Evolutionary conservation across 495 filamentous ascomycete species (phyloP).

Genomic region (Aspergillus haitiensis): DNA sequence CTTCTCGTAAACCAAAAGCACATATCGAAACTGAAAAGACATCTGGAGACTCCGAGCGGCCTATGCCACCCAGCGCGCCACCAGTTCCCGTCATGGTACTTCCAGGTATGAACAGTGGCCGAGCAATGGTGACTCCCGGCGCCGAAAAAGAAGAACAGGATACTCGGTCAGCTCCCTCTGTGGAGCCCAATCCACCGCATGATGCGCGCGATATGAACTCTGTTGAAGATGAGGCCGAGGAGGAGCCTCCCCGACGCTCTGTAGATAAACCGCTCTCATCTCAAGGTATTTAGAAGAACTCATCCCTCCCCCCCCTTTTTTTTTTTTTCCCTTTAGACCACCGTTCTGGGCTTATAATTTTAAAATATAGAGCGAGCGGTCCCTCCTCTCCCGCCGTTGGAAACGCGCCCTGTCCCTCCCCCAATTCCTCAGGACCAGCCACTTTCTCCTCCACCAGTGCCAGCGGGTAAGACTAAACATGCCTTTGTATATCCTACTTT

Average conservation of each 20-base stretch:
- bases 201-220: conserved; percentile 55
- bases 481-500: conserved; percentile 13
- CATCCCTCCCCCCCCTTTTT: neutral
- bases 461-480: conserved; percentile 59
- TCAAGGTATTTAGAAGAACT: conserved; percentile 48
- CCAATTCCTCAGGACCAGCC: conserved; percentile 64
- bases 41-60: conserved; percentile 49
- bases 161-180: conserved; percentile 35
- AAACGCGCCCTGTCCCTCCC: conserved; percentile 49
- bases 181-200: conserved; percentile 47
- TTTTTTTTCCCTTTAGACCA: neutral
- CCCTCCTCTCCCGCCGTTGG: conserved; percentile 36
- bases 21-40: conserved; percentile 69
- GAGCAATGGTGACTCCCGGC: conserved; percentile 36
- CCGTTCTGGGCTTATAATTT: conserved; percentile 11
- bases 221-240: conserved; percentile 52
- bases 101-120: conserved; percentile 63
- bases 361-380: conserved; percentile 27
- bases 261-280: conserved; percentile 48
- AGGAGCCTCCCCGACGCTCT: conserved; percentile 48
- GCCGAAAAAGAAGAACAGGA: conserved; percentile 49
- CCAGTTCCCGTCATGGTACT: conserved; percentile 78
- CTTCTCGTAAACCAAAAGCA: conserved; percentile 49
- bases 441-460: conserved; percentile 66
- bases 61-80: conserved; percentile 54